Conservation (phyloP, 768 basidiomycete species). For the Boletus eberwhitei region DNA sequence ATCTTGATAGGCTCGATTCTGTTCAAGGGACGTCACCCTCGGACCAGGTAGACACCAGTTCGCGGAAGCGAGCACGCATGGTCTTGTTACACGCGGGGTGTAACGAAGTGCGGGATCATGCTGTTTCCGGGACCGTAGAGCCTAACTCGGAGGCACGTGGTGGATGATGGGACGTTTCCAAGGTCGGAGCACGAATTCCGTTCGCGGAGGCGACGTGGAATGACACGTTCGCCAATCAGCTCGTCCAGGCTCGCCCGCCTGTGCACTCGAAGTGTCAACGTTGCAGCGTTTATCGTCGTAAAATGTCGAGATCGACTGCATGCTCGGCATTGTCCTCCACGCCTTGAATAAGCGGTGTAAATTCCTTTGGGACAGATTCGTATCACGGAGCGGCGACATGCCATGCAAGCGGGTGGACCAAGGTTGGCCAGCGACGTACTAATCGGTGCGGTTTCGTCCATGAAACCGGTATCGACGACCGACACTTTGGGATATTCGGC, state of each 20-base stretch:
- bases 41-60: too few relatives aligned
- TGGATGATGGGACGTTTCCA: not conserved
- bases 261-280: too few relatives aligned
- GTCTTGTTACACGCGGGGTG: too few relatives aligned
- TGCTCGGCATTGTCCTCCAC: slow-evolving; percentile 63
- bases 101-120: too few relatives aligned
- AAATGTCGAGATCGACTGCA: slow-evolving; percentile 83
- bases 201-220: not conserved
- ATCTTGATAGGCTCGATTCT: too few relatives aligned
- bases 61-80: too few relatives aligned
- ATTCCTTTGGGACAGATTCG: slow-evolving; percentile 56
- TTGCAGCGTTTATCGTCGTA: slow-evolving; percentile 51
- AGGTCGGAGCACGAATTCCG: not conserved
- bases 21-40: too few relatives aligned
- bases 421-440: slow-evolving; percentile 84
- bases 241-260: slow-evolving; percentile 36
- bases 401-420: slow-evolving; percentile 84
- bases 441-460: slow-evolving; percentile 96
- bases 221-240: slow-evolving; percentile 23
- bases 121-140: too few relatives aligned
- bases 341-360: slow-evolving; percentile 71
- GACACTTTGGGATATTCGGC: slow-evolving; percentile 28
- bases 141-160: not conserved
- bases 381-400: slow-evolving; percentile 43
- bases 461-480: slow-evolving; percentile 76